A percentile compares a stretch with the other conserved stretches of the same genome.
These are phyloP conservation scores for Castanospermum australe DNA, from an alignment of 306 rosid species.

Conservation along the genomic window DNA sequence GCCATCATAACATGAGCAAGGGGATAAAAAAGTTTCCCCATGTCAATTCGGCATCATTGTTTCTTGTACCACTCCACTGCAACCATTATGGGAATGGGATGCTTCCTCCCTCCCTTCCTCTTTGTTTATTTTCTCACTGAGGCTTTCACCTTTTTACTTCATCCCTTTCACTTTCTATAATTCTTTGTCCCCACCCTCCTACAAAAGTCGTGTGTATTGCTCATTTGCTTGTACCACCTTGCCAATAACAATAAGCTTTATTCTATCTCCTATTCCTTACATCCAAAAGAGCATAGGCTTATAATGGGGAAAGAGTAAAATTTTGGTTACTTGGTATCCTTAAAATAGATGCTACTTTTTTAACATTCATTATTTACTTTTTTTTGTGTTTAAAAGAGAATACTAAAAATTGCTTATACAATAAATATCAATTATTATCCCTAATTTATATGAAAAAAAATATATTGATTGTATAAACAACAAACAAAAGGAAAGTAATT, in stretches of 20 bases:
- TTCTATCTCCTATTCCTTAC: background rate
- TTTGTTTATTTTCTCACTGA: background rate
- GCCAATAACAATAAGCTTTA: background rate
- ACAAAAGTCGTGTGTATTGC: background rate
- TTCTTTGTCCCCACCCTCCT: constrained; percentile 24
- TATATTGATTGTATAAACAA: background rate
- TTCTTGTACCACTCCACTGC: constrained; percentile 44
- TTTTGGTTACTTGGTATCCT: background rate
- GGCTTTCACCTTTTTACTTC: background rate
- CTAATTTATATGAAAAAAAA: background rate
- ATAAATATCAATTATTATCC: background rate
- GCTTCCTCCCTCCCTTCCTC: constrained; percentile 16
- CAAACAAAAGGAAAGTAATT: background rate
- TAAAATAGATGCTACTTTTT: background rate
- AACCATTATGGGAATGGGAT: constrained; percentile 41
- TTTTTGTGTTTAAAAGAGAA: background rate
- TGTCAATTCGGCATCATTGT: constrained; percentile 47
- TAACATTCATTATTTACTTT: background rate
- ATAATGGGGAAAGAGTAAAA: background rate
- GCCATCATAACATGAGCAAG: constrained; percentile 29
- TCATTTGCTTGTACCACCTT: constrained; percentile 27
- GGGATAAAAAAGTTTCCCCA: constrained; percentile 28
- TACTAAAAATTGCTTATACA: background rate
- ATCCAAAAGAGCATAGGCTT: background rate
- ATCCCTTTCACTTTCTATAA: background rate